phyloP scores from a whole-genome alignment of 345 rosid species.

The Jatropha curcas region DNA sequence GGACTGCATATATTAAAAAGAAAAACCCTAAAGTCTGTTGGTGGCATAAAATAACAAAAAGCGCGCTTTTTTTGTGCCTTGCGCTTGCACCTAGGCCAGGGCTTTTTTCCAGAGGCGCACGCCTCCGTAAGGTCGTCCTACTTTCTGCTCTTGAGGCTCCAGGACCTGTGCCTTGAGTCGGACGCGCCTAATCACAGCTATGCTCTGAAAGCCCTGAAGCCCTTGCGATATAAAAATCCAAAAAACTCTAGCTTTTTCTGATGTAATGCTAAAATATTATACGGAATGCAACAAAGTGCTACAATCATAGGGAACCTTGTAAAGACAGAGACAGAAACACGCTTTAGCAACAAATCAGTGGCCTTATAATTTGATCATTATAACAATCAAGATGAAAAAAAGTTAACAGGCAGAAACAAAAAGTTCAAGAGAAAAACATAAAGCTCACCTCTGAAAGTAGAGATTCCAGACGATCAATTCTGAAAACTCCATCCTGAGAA shows the following conservation, averaged over 20 bases:
- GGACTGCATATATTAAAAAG: too few species aligned
- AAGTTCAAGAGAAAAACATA: conserved; percentile 5
- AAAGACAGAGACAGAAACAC: background rate
- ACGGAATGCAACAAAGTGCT: background rate
- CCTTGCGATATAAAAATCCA: background rate
- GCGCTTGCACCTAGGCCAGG: too few species aligned
- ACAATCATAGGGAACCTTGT: background rate
- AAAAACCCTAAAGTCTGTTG: too few species aligned
- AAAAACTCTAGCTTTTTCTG: background rate
- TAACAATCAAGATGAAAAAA: background rate
- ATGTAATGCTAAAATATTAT: too few species aligned
- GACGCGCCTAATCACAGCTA: too few species aligned
- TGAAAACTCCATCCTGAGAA: conserved; percentile 79
- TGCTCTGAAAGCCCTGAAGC: background rate
- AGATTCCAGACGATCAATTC: conserved; percentile 92
- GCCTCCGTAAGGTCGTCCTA: too few species aligned
- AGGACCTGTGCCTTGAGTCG: too few species aligned
- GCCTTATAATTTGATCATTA: background rate
- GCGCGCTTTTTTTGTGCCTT: too few species aligned
- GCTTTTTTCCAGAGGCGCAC: too few species aligned
- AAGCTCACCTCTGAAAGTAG: conserved; percentile 73
- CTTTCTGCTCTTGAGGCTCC: too few species aligned
- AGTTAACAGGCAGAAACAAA: background rate
- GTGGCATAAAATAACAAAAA: too few species aligned
- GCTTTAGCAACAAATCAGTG: background rate